These are phyloP conservation scores for Mayamaea pseudoterrestris DNA, from an alignment of 108 stramenopile genomes.

Conservation along the genomic window DNA sequence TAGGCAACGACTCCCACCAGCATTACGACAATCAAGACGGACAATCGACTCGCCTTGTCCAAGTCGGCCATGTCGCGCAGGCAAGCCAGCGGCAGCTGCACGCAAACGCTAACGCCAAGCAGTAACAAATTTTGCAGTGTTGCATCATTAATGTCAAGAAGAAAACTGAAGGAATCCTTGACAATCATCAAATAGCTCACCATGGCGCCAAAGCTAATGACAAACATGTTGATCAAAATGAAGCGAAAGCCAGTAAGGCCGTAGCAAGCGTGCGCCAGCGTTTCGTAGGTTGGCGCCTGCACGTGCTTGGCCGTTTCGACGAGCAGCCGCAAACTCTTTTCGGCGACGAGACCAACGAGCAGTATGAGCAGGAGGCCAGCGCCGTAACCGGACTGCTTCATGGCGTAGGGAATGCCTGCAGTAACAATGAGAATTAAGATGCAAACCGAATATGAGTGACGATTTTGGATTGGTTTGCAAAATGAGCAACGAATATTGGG, in stretches of 20 bases:
- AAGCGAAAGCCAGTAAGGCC: conserved; percentile 40
- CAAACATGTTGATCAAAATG: conserved; percentile 57
- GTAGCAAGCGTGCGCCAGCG: conserved; percentile 41
- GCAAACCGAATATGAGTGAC: no score
- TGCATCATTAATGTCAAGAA: conserved; percentile 47
- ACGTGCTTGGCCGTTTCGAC: conserved; percentile 50
- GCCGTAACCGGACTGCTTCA: conserved; percentile 43
- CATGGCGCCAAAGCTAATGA: conserved; percentile 79
- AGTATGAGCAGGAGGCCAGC: conserved; percentile 46
- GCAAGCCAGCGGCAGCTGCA: conserved; percentile 59
- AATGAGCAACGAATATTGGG: no score
- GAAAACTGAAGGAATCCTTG: conserved; percentile 55
- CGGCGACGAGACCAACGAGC: conserved; percentile 51
- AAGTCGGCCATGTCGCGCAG: conserved; percentile 69
- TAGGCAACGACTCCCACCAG: conserved; percentile 50
- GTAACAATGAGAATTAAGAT: no score
- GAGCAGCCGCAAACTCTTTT: conserved; percentile 56
- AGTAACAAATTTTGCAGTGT: conserved; percentile 47
- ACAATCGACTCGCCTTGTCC: conserved; percentile 40
- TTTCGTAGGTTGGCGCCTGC: conserved; percentile 54
- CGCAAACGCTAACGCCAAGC: conserved; percentile 10
- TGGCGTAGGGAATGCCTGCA: conserved; percentile 64
- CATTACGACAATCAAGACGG: conserved; percentile 54
- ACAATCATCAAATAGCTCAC: conserved; percentile 74
- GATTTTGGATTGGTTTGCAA: no score